Evolutionary conservation across 768 basidiomycete genomes (phyloP).

Genomic region (Tylopilus cervinicoccineus): DNA sequence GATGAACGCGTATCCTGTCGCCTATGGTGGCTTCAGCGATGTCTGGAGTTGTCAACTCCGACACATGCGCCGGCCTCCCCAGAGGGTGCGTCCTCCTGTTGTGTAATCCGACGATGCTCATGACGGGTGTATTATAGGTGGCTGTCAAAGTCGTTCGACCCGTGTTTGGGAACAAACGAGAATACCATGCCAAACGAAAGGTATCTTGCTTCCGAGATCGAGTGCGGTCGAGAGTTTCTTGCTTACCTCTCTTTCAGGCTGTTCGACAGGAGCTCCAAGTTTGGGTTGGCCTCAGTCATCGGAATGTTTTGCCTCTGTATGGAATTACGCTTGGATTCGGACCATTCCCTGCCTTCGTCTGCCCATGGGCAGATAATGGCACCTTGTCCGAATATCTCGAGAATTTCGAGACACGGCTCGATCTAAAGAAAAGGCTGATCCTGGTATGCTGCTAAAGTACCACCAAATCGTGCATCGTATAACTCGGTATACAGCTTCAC

Average conservation of each 20-base stretch:
- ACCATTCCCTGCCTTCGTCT: slow-evolving; percentile 29
- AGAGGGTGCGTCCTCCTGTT: slow-evolving; percentile 11
- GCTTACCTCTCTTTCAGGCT: slow-evolving; percentile 12
- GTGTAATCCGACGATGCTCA: neutral
- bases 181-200: slow-evolving; percentile 12
- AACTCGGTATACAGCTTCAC: slow-evolving; percentile 15
- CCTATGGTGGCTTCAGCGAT: slow-evolving; percentile 30
- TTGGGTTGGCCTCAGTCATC: slow-evolving; percentile 28
- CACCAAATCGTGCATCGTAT: neutral
- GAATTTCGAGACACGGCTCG: slow-evolving; percentile 1
- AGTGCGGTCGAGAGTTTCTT: neutral
- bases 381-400: slow-evolving; percentile 30
- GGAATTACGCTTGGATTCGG: slow-evolving; percentile 27
- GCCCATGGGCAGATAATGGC: slow-evolving; percentile 32
- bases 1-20: slow-evolving; percentile 18
- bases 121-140: slow-evolving; percentile 10
- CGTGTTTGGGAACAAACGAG: neutral
- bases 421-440: slow-evolving; percentile 13
- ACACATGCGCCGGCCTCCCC: neutral
- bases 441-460: slow-evolving; percentile 10
- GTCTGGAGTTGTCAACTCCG: slow-evolving; percentile 23
- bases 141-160: slow-evolving; percentile 27
- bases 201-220: neutral
- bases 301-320: slow-evolving; percentile 29
- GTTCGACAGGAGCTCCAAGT: slow-evolving; percentile 28